A percentile compares a stretch with the other conserved stretches of the same genome.
Conservation (phyloP, 2,329 filamentous ascomycete genomes). For the Didymella lethalis region DNA sequence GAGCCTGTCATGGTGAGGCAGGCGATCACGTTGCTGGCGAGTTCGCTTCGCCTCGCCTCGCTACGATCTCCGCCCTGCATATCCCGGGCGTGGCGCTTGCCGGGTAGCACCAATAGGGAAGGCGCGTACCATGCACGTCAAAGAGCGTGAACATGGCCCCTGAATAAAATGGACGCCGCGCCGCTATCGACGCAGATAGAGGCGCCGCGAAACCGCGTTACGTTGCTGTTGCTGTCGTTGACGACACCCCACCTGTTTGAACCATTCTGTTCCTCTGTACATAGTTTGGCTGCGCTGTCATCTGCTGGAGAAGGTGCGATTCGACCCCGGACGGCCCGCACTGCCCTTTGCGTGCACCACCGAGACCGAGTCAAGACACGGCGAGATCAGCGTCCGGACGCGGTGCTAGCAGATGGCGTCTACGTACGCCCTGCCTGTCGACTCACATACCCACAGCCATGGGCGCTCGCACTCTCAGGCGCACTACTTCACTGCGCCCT, state of each 20-base stretch:
- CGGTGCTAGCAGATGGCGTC: slow-evolving; percentile 51
- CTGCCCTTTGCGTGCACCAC: slow-evolving; percentile 24
- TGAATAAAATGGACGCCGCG: slow-evolving; percentile 17
- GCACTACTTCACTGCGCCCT: slow-evolving; percentile 42
- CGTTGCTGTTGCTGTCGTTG: slow-evolving; percentile 20
- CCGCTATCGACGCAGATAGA: slow-evolving; percentile 34
- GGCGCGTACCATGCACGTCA: slow-evolving; percentile 22
- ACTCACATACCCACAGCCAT: slow-evolving; percentile 47
- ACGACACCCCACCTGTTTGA: slow-evolving; percentile 19
- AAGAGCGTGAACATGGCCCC: slow-evolving; percentile 20
- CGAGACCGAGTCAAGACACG: slow-evolving; percentile 31
- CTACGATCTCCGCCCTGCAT: slow-evolving; percentile 16
- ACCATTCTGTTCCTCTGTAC: slow-evolving; percentile 13
- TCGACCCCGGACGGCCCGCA: slow-evolving; percentile 18
- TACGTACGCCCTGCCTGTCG: slow-evolving; percentile 55
- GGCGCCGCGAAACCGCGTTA: slow-evolving; percentile 20
- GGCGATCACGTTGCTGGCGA: slow-evolving; percentile 25
- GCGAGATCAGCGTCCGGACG: slow-evolving; percentile 26
- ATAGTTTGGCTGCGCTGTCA: background rate
- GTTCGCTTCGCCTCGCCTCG: slow-evolving; percentile 22
- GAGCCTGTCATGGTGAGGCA: slow-evolving; percentile 27
- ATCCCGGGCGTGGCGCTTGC: slow-evolving; percentile 14
- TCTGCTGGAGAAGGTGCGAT: slow-evolving; percentile 9
- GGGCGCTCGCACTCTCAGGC: slow-evolving; percentile 47
- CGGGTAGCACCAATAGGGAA: slow-evolving; percentile 22